A percentile compares a stretch with the other conserved stretches of the same genome.
These are phyloP conservation scores for Hawksworthiomyces lignivorus DNA, from an alignment of 2,329 filamentous ascomycete genomes.

Conservation along the genomic window DNA sequence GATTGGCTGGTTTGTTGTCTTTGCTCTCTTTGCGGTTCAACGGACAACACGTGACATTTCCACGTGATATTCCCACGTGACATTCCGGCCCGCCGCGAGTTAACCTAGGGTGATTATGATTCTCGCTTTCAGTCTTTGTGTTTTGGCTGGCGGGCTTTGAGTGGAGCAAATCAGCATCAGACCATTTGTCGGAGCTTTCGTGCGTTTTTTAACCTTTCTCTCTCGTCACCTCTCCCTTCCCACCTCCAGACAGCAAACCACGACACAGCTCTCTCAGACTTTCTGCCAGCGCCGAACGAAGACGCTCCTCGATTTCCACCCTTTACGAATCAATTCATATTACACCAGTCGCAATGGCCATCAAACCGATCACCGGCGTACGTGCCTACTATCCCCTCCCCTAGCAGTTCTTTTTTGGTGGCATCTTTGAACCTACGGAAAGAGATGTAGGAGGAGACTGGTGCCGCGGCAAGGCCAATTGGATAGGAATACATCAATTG, in stretches of 20 bases:
- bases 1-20: neutral
- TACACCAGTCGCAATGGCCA: slow-evolving; percentile 39
- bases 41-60: no score
- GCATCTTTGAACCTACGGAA: no score
- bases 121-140: neutral
- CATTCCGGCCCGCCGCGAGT: slow-evolving; percentile 9
- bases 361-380: slow-evolving; percentile 54
- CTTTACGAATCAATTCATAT: no score
- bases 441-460: neutral
- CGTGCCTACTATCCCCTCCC: slow-evolving; percentile 24
- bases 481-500: no score
- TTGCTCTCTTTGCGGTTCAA: no score
- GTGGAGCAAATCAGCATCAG: slow-evolving; percentile 17
- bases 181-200: slow-evolving; percentile 15
- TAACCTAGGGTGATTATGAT: slow-evolving; percentile 6
- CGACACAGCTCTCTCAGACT: no score
- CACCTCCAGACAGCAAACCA: slow-evolving; percentile 1
- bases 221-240: neutral
- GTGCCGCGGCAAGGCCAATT: no score
- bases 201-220: slow-evolving; percentile 12
- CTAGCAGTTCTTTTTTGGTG: no score
- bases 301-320: no score
- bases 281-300: no score
- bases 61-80: slow-evolving; percentile 10
- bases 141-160: slow-evolving; percentile 1